These are phyloP conservation scores for Ganoderma lucidum DNA, from an alignment of 1,284 basidiomycete genomes.

Conservation along the genomic window DNA sequence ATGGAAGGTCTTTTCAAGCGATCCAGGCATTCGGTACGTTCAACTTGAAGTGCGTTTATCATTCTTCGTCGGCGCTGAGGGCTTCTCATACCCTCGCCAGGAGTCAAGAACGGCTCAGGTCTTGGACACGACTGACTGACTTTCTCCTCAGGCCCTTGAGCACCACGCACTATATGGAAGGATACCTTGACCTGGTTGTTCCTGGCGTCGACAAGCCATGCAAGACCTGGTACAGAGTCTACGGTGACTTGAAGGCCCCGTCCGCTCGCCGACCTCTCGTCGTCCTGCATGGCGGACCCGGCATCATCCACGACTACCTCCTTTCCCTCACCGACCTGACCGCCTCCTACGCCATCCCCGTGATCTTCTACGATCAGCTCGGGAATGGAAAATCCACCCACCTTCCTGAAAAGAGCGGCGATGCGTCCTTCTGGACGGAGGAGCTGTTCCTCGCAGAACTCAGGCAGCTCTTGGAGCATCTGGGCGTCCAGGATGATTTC, in stretches of 20 bases:
- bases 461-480: constrained; percentile 49
- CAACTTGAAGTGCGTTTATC: too few species aligned
- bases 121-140: neutral
- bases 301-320: constrained; percentile 35
- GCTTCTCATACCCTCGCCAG: neutral
- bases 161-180: neutral
- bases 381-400: constrained; percentile 54
- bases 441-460: constrained; percentile 59
- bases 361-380: constrained; percentile 56
- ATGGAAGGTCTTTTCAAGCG: neutral
- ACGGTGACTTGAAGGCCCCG: constrained; percentile 32
- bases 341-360: constrained; percentile 36
- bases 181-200: neutral
- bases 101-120: neutral
- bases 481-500: constrained; percentile 48
- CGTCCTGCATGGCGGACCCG: constrained; percentile 52
- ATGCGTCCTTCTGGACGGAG: constrained; percentile 52
- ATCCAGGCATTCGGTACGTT: neutral
- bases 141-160: neutral
- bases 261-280: constrained; percentile 42
- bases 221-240: constrained; percentile 40
- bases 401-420: constrained; percentile 43
- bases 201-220: neutral
- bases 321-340: constrained; percentile 24
- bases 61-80: neutral